Conservation (phyloP, 2,329 filamentous ascomycete genomes). For the Alternaria tenuissima region DNA sequence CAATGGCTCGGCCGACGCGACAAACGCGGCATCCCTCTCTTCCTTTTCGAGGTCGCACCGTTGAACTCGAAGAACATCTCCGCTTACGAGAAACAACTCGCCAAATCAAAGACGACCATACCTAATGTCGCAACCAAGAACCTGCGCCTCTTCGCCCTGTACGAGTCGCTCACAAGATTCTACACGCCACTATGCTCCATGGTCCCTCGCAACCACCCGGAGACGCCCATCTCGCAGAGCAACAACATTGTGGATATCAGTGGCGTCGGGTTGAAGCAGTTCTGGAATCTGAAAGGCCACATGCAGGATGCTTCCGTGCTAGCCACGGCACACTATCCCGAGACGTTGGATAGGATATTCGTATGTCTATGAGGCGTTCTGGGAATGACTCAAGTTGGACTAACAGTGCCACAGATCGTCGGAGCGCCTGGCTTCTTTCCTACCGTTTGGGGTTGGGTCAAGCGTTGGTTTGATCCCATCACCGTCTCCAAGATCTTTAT, state of each 20-base stretch:
- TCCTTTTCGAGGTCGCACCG: constrained; percentile 85
- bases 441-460: constrained; percentile 94
- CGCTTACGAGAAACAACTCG: constrained; percentile 74
- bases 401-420: constrained; percentile 67
- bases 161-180: constrained; percentile 91
- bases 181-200: constrained; percentile 84
- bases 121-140: constrained; percentile 76
- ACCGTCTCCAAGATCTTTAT: constrained; percentile 95
- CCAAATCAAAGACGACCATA: constrained; percentile 64
- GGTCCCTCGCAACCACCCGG: constrained; percentile 75
- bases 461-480: constrained; percentile 89
- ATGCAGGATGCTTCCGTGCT: constrained; percentile 92
- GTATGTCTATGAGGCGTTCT: constrained; percentile 49
- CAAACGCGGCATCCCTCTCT: constrained; percentile 88
- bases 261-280: constrained; percentile 87
- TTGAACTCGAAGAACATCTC: constrained; percentile 83
- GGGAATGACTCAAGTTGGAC: background rate
- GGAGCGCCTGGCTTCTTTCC: constrained; percentile 91
- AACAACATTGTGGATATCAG: constrained; percentile 96
- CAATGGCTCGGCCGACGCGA: constrained; percentile 95
- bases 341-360: constrained; percentile 86
- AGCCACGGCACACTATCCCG: constrained; percentile 92
- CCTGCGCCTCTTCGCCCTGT: constrained; percentile 87
- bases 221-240: constrained; percentile 88
- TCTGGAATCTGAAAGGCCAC: constrained; percentile 92